Evolutionary conservation across 1,284 basidiomycete genomes (phyloP).

Genomic region (Marasmius oreades): DNA sequence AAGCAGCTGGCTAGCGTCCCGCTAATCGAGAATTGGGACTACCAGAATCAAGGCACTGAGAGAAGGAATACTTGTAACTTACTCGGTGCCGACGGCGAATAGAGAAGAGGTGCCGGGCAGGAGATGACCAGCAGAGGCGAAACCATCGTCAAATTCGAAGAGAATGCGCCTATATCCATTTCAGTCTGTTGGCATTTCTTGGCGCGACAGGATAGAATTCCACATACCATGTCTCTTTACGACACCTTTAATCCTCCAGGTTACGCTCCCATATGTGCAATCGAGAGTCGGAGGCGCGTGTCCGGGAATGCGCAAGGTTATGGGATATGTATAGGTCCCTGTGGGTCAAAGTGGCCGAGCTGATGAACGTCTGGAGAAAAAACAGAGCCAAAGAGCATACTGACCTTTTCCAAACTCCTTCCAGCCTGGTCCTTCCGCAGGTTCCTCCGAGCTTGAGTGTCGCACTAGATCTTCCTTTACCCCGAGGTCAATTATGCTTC

Average conservation of each 20-base stretch:
- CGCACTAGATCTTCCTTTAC: constrained; percentile 23
- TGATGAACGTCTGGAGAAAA: constrained; percentile 1
- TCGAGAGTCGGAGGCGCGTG: constrained; percentile 79
- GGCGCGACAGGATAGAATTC: neutral
- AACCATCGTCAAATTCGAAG: constrained; percentile 39
- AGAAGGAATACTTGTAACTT: neutral
- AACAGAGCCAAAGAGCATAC: constrained; percentile 16
- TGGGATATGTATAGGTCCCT: constrained; percentile 95
- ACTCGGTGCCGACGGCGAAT: neutral
- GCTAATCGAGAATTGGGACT: neutral
- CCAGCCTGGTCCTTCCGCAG: constrained; percentile 62
- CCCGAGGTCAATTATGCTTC: constrained; percentile 16
- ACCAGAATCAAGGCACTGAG: too few species aligned
- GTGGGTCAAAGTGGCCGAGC: constrained; percentile 10
- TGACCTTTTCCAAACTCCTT: constrained; percentile 88
- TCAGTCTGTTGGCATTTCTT: too few species aligned
- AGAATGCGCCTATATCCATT: neutral
- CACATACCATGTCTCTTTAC: constrained; percentile 45
- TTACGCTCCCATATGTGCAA: constrained; percentile 62
- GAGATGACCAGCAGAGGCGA: constrained; percentile 80
- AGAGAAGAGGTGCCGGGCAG: constrained; percentile 40
- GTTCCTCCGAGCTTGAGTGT: constrained; percentile 36
- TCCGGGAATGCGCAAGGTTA: constrained; percentile 85
- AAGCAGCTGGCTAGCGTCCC: neutral
- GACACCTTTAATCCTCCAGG: constrained; percentile 1